Percentiles rank a stretch among this genome's conserved stretches.
Evolutionary conservation across 2,329 filamentous ascomycete genomes (phyloP).

Genomic region (Parastagonospora avenae): DNA sequence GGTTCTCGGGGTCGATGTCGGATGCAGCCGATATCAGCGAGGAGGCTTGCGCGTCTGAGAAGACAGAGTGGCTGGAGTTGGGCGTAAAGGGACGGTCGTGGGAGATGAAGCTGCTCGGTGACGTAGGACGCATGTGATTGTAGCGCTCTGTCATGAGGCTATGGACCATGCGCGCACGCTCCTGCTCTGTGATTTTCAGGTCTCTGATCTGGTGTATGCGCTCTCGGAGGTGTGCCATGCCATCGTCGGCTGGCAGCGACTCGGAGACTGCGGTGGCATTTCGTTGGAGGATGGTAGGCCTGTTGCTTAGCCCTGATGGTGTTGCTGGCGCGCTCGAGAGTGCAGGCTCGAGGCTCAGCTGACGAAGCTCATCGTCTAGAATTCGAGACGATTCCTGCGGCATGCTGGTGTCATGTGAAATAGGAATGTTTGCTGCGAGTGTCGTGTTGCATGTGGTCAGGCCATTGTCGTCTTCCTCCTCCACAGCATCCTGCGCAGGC

Average conservation of each 20-base stretch:
- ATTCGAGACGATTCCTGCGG: conserved; percentile 37
- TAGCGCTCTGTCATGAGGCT: conserved; percentile 57
- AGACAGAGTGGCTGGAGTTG: conserved; percentile 40
- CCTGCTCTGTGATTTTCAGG: conserved; percentile 51
- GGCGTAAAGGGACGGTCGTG: conserved; percentile 47
- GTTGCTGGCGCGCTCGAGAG: conserved; percentile 30
- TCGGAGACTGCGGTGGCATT: conserved; percentile 39
- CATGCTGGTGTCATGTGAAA: conserved; percentile 32
- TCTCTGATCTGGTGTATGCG: conserved; percentile 56
- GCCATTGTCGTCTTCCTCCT: conserved; percentile 30
- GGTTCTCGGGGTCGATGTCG: conserved; percentile 40
- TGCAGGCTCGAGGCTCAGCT: conserved; percentile 28
- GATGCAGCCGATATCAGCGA: conserved; percentile 43
- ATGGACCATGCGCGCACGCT: conserved; percentile 57
- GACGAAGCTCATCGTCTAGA: conserved; percentile 34
- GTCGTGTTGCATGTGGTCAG: conserved; percentile 8
- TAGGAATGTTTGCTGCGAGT: conserved; percentile 30
- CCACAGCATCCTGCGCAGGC: conserved; percentile 27
- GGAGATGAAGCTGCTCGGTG: conserved; percentile 46
- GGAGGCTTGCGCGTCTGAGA: conserved; percentile 40
- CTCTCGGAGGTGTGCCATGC: conserved; percentile 54
- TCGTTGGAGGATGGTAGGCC: conserved; percentile 13
- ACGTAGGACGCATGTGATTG: conserved; percentile 43
- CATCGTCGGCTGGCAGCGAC: conserved; percentile 56
- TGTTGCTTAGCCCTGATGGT: conserved; percentile 14